These are phyloP conservation scores for Populus davidiana DNA, from an alignment of 345 rosid species.

Conservation along the genomic window DNA sequence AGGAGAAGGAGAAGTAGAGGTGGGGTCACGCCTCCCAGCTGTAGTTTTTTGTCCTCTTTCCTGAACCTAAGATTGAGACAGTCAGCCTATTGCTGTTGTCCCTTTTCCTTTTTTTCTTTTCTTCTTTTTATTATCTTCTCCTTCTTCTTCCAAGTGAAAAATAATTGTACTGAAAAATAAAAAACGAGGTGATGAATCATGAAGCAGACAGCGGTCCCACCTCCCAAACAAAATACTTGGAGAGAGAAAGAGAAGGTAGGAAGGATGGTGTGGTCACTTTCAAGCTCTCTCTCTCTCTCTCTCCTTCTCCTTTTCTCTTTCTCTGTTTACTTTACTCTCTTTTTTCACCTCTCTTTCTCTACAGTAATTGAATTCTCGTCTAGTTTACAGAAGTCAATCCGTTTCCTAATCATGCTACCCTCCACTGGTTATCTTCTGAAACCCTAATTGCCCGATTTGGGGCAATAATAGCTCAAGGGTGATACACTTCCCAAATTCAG, in stretches of 20 bases:
- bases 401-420: not conserved
- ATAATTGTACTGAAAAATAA: not conserved
- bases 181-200: too few species aligned
- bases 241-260: not conserved
- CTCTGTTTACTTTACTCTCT: too few species aligned
- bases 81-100: conserved; percentile 26
- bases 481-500: not conserved
- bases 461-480: not conserved
- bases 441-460: not conserved
- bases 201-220: not conserved
- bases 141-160: not conserved
- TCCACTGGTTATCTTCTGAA: not conserved
- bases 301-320: too few species aligned
- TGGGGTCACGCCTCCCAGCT: conserved; percentile 42
- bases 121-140: not conserved
- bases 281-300: not conserved
- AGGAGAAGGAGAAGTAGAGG: conserved; percentile 26
- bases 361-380: too few species aligned
- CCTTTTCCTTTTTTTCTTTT: not conserved
- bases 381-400: too few species aligned
- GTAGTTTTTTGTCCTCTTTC: conserved; percentile 35
- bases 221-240: not conserved
- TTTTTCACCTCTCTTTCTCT: too few species aligned
- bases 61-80: conserved; percentile 32
- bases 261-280: conserved; percentile 22